Base-by-base conservation (phyloP, 257 asterid species). In the Anisodus tanguticus region DNA sequence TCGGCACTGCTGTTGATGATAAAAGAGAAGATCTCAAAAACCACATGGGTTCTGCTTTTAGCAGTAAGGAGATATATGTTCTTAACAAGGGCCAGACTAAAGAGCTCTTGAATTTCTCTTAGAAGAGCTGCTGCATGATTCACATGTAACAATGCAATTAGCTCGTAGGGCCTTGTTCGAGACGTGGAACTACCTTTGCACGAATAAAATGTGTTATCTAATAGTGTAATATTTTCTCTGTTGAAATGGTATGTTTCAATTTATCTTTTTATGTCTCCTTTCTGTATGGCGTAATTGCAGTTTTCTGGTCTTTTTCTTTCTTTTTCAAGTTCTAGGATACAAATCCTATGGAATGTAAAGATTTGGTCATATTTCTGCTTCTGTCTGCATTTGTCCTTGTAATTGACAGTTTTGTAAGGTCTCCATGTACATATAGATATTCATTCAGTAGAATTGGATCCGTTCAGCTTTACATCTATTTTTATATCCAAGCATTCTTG, bases 1-100 rank as follows among this genome's bases (percentile, higher is more conserved):
- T 91, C 98, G 45, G 98, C 98, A 0, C 87, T 95, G 85, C 93
- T 94, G 63, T 87, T 95, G 91, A 95, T 95, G 98, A 93, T 93
- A 76, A 95, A 95, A 89, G 98, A 94, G 91, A 95, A 95, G 88
- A 90, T 94, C 90, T 80, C 94, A 11, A 95, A 94, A 89, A 88
- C 90, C 83, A 94, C 97, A 35, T 95, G 98, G 98, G 94, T 94
- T 83, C 83, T 94, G 57, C 69, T 95, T 87, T 89, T 94, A 82
- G 97, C 95, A 19, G 79, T 93, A 4, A 87, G 90, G 81, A 94
- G 91, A 88, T 85, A 86, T 72, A 84, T 95, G 84, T 70, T 91
- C 80, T 63, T 78, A 9, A 88, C 91, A 22, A 88, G 87, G 79
- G 83, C 95, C 86, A 91, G 86, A 85, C 77, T 94, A 83, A 94